Conservation (phyloP, 2,329 filamentous ascomycete genomes). For the Phyllosticta citribraziliensis region DNA sequence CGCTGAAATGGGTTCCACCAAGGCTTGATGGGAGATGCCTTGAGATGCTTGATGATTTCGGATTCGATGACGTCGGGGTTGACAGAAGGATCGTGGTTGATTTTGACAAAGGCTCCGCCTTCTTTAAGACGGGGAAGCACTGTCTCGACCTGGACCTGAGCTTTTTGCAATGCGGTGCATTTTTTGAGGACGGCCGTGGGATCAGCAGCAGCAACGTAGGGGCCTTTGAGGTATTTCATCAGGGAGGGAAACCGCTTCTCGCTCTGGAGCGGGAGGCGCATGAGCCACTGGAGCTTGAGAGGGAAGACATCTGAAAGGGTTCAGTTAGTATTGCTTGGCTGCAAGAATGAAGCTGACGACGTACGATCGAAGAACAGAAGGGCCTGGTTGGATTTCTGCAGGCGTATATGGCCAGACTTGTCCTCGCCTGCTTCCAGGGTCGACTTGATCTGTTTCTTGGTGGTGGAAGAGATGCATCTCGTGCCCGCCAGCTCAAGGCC, state of each 20-base stretch:
- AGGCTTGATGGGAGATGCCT: slow-evolving; percentile 63
- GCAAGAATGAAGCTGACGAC: slow-evolving; percentile 19
- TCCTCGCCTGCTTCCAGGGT: slow-evolving; percentile 46
- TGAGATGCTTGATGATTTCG: slow-evolving; percentile 52
- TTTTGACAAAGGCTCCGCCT: slow-evolving; percentile 88
- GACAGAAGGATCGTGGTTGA: slow-evolving; percentile 46
- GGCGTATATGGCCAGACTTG: slow-evolving; percentile 70
- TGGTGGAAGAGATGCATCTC: slow-evolving; percentile 4
- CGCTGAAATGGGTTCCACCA: slow-evolving; percentile 80
- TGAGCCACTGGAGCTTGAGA: slow-evolving; percentile 57
- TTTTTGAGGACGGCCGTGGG: slow-evolving; percentile 36
- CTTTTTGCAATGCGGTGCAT: slow-evolving; percentile 39
- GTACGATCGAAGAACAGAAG: slow-evolving; percentile 85
- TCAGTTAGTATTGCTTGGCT: background rate
- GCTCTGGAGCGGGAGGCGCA: slow-evolving; percentile 42
- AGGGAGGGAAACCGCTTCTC: slow-evolving; percentile 39
- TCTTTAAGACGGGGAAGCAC: slow-evolving; percentile 80
- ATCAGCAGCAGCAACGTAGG: slow-evolving; percentile 44
- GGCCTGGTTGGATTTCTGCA: slow-evolving; percentile 60
- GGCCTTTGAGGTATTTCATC: slow-evolving; percentile 43
- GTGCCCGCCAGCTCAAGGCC: background rate
- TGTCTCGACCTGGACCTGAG: slow-evolving; percentile 66
- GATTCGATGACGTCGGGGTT: slow-evolving; percentile 48
- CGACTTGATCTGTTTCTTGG: slow-evolving; percentile 7
- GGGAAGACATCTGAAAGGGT: slow-evolving; percentile 64